Conservation (phyloP, 352 stramenopile species). For the Thalassiosira exigua region DNA sequence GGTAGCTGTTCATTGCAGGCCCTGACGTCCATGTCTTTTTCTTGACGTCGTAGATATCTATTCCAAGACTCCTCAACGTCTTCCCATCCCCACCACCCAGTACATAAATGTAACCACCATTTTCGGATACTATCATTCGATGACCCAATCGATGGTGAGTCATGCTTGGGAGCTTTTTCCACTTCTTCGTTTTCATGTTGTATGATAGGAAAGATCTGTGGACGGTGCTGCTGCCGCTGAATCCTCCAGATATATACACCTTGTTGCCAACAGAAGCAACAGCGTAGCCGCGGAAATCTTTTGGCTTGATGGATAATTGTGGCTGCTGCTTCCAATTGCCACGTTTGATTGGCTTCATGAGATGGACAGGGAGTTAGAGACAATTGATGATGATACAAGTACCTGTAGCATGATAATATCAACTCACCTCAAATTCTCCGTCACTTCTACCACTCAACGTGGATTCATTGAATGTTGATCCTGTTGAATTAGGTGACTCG, state of each 20-base stretch:
- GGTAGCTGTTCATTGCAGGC: conserved; percentile 39
- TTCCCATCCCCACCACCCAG: conserved; percentile 33
- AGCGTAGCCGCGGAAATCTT: conserved; percentile 40
- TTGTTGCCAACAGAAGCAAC: conserved; percentile 23
- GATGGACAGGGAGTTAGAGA: neutral
- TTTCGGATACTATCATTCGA: conserved; percentile 18
- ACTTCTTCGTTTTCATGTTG: conserved; percentile 35
- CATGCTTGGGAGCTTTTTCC: conserved; percentile 36
- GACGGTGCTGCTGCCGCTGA: conserved; percentile 29
- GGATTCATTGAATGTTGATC: neutral
- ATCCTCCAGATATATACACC: conserved; percentile 45
- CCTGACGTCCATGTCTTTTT: conserved; percentile 27
- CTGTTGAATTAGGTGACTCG: neutral
- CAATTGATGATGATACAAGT: neutral
- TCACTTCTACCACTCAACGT: neutral
- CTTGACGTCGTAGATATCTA: conserved; percentile 30
- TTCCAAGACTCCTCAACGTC: conserved; percentile 25
- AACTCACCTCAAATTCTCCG: conserved; percentile 12
- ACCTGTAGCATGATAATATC: neutral
- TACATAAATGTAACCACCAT: conserved; percentile 35
- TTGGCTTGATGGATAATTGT: conserved; percentile 23
- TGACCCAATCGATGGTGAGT: conserved; percentile 33
- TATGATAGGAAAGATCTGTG: conserved; percentile 30
- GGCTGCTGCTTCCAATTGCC: conserved; percentile 36
- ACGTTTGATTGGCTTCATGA: neutral